Conservation (phyloP, 169 alveolate species). For the Amoebophrya sp. region DNA sequence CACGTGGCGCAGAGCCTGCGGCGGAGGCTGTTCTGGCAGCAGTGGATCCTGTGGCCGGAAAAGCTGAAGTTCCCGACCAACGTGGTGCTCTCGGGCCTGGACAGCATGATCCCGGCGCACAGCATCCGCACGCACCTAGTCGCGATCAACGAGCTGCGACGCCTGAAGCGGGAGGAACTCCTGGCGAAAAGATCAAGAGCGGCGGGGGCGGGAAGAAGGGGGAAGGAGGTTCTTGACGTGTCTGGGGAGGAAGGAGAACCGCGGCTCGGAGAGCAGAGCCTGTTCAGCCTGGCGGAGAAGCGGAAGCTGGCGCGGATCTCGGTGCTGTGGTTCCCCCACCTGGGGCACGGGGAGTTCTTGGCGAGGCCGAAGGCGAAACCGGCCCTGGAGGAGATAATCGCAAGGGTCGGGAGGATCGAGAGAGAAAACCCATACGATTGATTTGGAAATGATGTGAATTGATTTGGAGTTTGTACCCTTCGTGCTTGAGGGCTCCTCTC, state of each 20-base stretch:
- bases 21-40: not conserved
- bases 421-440: too few species aligned
- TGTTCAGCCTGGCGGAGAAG: too few species aligned
- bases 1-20: not conserved
- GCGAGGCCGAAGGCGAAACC: not conserved
- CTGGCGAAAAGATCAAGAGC: not conserved
- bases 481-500: too few species aligned
- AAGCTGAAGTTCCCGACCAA: not conserved
- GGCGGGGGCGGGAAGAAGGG: not conserved
- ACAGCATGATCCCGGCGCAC: not conserved
- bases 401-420: not conserved
- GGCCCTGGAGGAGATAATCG: not conserved
- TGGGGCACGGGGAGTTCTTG: not conserved
- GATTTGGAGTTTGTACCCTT: too few species aligned
- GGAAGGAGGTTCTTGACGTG: too few species aligned
- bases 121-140: not conserved
- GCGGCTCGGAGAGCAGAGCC: too few species aligned
- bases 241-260: not conserved
- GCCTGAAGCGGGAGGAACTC: not conserved
- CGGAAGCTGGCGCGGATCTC: not conserved
- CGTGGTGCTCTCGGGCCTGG: not conserved
- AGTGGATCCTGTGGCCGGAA: not conserved
- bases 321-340: not conserved
- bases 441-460: too few species aligned
- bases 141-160: not conserved